Evolutionary conservation across 1,284 basidiomycete genomes (phyloP), one percentile per base, ranked within the genome.

Genomic region (Fomitiporia mediterranea): DNA sequence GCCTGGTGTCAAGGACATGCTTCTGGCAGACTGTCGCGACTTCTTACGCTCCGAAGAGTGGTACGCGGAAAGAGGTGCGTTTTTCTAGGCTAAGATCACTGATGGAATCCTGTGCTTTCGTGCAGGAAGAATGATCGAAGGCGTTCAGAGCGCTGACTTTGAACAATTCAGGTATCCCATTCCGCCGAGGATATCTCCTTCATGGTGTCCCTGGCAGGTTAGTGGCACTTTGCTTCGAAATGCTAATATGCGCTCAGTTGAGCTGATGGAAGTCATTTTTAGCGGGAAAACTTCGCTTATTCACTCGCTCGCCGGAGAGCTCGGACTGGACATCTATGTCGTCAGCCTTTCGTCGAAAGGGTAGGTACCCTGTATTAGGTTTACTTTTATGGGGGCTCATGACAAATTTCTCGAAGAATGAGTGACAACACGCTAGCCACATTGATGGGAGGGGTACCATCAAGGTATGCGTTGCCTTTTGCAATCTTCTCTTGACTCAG

Each of bases 251-350:
- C 62, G 60, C 57, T 64, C 59, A 62, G 61, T 53, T 58, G 32
- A 32, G 32, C 39, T 65, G 43, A 65, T 55, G 58, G 55, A 42
- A 42, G 55, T 60, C 40, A 51, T 19, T 42, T 43, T 43, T 67
- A 88, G 87, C 68, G 90, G 90, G 60, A 91, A 91, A 72, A 89
- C 88, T 32, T 89, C 86, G 17, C 74, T 89, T 51, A 89, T 93
- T 65, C 89, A 91, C 67, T 91, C 91, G 4, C 71, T 94, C 58
- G 91, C 91, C 47, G 89, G 89, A 51, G 89, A 92, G 66, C 77
- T 94, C 38, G 83, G 85, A n/a, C 76, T 93, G 27, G 90, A 93
- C 69, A 91, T 94, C 61, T 94, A 93, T 67, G 88, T 91, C 51
- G 82, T 94, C 60, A 90, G 86, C 53, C 73, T 94, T 51, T 91